phyloP scores from a whole-genome alignment of 2,329 filamentous ascomycete species.

The Xylariales sp. region DNA sequence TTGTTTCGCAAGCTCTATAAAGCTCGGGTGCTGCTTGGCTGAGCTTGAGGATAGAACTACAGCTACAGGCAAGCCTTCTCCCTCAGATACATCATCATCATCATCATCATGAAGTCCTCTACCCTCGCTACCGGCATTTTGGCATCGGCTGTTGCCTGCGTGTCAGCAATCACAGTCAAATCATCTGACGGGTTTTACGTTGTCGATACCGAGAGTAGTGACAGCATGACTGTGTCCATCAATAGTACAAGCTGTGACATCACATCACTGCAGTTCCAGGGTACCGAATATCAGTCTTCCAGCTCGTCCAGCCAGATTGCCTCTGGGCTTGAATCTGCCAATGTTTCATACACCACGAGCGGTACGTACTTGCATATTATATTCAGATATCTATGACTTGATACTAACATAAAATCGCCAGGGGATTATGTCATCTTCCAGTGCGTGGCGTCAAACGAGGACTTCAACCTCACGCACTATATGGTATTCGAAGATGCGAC shows the following conservation, averaged over 20 bases:
- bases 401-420: conserved; percentile 25
- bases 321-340: conserved; percentile 55
- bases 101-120: conserved; percentile 11
- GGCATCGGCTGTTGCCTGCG: no score
- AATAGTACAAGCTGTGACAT: conserved; percentile 56
- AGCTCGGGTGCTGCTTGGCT: no score
- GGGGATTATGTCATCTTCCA: conserved; percentile 49
- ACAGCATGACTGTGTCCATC: conserved; percentile 47
- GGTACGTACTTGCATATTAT: conserved; percentile 13
- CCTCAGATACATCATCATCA: neutral
- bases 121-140: no score
- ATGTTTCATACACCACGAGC: conserved; percentile 37
- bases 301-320: conserved; percentile 50
- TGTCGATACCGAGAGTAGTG: conserved; percentile 34
- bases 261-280: conserved; percentile 57
- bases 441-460: conserved; percentile 42
- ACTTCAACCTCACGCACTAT: conserved; percentile 45
- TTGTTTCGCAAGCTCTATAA: no score
- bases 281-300: conserved; percentile 53
- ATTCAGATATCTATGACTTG: neutral
- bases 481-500: conserved; percentile 46
- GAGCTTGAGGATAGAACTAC: no score
- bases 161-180: no score
- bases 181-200: no score
- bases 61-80: no score